phyloP scores from a whole-genome alignment of 2,329 filamentous ascomycete genomes.

The Madurella fahalii region DNA sequence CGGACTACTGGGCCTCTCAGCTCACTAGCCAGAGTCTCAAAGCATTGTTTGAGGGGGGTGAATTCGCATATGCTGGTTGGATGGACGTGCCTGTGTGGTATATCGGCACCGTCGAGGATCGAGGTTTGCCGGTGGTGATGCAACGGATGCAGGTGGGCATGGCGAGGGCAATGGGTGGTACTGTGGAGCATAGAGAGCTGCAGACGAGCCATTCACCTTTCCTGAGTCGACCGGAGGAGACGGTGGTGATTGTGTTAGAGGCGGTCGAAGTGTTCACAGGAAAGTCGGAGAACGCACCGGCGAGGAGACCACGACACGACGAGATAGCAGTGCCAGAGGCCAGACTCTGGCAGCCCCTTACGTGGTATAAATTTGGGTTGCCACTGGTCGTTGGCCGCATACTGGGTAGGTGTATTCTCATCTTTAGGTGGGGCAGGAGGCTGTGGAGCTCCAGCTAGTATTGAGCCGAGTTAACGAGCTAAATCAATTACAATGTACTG shows the following conservation, averaged over 20 bases:
- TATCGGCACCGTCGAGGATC: slow-evolving; percentile 41
- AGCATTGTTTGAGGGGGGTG: slow-evolving; percentile 42
- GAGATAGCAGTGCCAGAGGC: background rate
- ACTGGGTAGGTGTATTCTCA: slow-evolving; percentile 4
- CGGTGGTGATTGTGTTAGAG: slow-evolving; percentile 35
- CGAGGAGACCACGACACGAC: background rate
- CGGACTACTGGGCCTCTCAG: slow-evolving; percentile 37
- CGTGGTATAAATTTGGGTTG: slow-evolving; percentile 11
- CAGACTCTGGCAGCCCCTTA: slow-evolving; percentile 9
- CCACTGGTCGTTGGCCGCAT: slow-evolving; percentile 10
- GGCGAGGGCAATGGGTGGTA: slow-evolving; percentile 36
- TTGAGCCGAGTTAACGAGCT: too few species aligned
- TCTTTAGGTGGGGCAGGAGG: slow-evolving; percentile 4
- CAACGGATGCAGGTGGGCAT: slow-evolving; percentile 38
- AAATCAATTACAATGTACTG: too few species aligned
- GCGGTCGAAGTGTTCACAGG: slow-evolving; percentile 32
- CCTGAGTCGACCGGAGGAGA: slow-evolving; percentile 42
- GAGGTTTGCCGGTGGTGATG: slow-evolving; percentile 35
- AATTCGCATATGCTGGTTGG: slow-evolving; percentile 45
- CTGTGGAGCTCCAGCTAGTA: background rate
- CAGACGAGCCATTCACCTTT: slow-evolving; percentile 47
- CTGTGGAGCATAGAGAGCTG: slow-evolving; percentile 39
- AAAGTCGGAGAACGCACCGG: background rate
- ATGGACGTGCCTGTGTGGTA: slow-evolving; percentile 45
- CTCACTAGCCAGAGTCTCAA: slow-evolving; percentile 41